These are phyloP conservation scores for Raffaelea arxii DNA, from an alignment of 2,329 filamentous ascomycete genomes.

Conservation along the genomic window DNA sequence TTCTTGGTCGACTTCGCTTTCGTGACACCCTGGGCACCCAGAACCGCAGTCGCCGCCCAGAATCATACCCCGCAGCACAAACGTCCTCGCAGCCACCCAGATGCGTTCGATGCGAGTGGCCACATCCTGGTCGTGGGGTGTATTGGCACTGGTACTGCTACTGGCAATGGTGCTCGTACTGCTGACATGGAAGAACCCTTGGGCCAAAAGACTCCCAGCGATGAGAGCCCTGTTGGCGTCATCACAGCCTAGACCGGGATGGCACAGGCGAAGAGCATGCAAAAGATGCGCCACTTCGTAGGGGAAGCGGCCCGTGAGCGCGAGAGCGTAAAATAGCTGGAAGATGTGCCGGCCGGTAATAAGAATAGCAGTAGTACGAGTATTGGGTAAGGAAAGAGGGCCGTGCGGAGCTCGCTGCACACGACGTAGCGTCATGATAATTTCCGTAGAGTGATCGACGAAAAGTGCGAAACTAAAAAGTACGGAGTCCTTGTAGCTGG, in stretches of 20 bases:
- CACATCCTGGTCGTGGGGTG: not conserved
- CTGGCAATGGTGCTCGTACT: not conserved
- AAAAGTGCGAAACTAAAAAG: no score
- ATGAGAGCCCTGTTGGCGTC: no score
- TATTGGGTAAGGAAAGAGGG: not conserved
- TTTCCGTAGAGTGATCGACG: no score
- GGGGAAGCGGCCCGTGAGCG: conserved; percentile 1
- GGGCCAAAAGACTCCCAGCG: not conserved
- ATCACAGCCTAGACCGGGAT: no score
- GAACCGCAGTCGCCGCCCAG: not conserved
- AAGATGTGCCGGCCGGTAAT: not conserved
- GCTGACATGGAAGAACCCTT: not conserved
- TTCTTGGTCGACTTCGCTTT: no score
- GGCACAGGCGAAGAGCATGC: not conserved
- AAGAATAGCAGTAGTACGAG: not conserved
- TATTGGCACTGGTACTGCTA: no score
- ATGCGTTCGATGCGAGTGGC: conserved; percentile 2
- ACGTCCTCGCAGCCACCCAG: conserved; percentile 2
- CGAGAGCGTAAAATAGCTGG: conserved; percentile 4
- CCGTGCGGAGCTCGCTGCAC: no score
- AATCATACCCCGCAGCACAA: conserved; percentile 3
- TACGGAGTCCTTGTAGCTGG: no score
- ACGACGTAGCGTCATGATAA: no score
- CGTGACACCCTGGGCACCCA: no score
- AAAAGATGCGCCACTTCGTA: conserved; percentile 1